phyloP scores from a whole-genome alignment of 352 stramenopile species.

The Peronosclerospora sorghi region DNA sequence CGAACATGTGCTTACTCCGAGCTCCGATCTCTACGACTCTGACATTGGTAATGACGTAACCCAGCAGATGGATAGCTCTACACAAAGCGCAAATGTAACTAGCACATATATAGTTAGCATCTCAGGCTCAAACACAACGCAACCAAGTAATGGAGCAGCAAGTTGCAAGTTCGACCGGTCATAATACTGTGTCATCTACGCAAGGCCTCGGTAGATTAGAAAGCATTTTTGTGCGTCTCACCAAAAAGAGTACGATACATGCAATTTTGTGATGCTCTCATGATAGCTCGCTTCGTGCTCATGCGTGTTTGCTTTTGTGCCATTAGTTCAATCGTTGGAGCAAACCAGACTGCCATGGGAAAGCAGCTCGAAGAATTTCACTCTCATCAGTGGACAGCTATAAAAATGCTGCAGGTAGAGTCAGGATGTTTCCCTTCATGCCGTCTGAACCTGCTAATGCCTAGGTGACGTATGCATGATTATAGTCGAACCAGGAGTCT shows the following conservation, averaged over 20 bases:
- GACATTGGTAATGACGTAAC: conserved; percentile 3
- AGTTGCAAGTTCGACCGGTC: conserved; percentile 8
- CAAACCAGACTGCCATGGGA: conserved; percentile 47
- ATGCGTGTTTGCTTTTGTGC: background rate
- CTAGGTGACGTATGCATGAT: no score
- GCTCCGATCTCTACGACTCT: background rate
- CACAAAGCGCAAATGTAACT: conserved; percentile 5
- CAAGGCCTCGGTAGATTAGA: conserved; percentile 61
- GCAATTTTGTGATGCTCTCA: no score
- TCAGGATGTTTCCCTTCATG: background rate
- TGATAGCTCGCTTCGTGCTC: background rate
- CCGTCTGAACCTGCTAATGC: no score
- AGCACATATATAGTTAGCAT: conserved; percentile 1
- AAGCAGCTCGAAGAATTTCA: conserved; percentile 50
- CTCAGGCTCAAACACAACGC: conserved; percentile 8
- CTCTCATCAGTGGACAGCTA: conserved; percentile 24
- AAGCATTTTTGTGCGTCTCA: conserved; percentile 78
- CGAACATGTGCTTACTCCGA: conserved; percentile 3
- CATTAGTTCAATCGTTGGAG: conserved; percentile 52
- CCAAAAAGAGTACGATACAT: conserved; percentile 82
- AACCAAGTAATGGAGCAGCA: conserved; percentile 5
- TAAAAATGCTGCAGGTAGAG: conserved; percentile 31
- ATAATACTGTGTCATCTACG: conserved; percentile 11
- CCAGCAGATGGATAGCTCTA: background rate
- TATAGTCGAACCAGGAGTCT: conserved; percentile 35